Conservation (phyloP, 2,329 filamentous ascomycete genomes). For the Cordyceps javanica region DNA sequence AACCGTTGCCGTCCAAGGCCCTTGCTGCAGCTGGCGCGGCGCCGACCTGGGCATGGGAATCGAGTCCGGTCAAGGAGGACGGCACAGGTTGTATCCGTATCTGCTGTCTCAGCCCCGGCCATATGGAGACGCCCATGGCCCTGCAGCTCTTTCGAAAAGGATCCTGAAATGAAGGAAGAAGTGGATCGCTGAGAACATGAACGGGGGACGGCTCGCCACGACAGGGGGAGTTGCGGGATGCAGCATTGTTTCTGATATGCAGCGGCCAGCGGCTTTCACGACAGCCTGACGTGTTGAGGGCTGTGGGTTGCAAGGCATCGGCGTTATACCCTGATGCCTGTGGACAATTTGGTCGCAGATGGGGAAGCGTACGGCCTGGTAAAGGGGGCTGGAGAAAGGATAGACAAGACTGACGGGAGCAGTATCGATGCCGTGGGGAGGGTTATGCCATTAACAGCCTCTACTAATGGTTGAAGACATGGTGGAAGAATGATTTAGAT, state of each 20-base stretch:
- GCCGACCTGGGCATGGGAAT: slow-evolving; percentile 59
- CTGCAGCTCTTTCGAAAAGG: slow-evolving; percentile 62
- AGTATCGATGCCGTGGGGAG: too few species aligned
- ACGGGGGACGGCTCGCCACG: slow-evolving; percentile 48
- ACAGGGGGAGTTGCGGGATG: slow-evolving; percentile 56
- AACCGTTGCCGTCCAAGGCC: slow-evolving; percentile 60
- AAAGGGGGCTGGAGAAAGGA: too few species aligned
- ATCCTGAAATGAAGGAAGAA: slow-evolving; percentile 50
- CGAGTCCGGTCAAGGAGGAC: slow-evolving; percentile 39
- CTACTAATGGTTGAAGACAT: too few species aligned
- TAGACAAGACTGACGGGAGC: too few species aligned
- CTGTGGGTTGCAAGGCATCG: not conserved
- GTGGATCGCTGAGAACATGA: slow-evolving; percentile 71
- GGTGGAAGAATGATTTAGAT: too few species aligned
- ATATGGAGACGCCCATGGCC: slow-evolving; percentile 68
- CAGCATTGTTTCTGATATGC: slow-evolving; percentile 54
- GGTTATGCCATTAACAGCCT: too few species aligned
- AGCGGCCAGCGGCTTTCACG: slow-evolving; percentile 58
- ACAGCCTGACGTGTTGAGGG: slow-evolving; percentile 53
- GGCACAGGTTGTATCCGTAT: slow-evolving; percentile 54
- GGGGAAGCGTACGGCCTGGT: too few species aligned
- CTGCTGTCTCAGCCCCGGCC: slow-evolving; percentile 63
- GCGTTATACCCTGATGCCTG: too few species aligned
- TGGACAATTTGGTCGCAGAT: too few species aligned
- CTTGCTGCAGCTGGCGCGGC: slow-evolving; percentile 46